These are phyloP conservation scores for Trypanosoma avium DNA, from an alignment of 208 protist species.

Conservation along the genomic window DNA sequence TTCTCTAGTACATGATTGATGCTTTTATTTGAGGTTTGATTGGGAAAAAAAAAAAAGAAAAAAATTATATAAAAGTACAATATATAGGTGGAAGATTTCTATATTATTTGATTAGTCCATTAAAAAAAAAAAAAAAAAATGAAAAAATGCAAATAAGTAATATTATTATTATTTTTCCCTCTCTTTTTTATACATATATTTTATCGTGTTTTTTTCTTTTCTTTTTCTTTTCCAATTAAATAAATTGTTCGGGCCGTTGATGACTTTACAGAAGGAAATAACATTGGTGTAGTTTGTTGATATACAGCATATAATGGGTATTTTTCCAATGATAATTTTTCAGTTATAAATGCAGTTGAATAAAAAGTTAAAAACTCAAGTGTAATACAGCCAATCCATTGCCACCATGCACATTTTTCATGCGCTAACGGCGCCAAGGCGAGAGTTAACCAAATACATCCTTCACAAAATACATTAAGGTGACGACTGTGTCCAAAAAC, in stretches of 20 bases:
- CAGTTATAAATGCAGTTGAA: constrained; percentile 61
- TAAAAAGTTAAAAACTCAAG: constrained; percentile 44
- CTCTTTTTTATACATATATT: too few species aligned
- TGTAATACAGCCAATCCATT: constrained; percentile 40
- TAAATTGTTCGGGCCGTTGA: constrained; percentile 38
- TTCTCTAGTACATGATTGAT: too few species aligned
- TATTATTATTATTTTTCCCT: too few species aligned
- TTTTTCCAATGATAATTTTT: constrained; percentile 49
- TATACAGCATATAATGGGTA: constrained; percentile 73
- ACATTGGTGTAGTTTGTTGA: constrained; percentile 71
- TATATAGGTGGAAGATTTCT: too few species aligned
- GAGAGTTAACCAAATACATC: constrained; percentile 56
- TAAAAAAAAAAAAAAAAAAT: too few species aligned
- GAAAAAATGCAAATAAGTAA: too few species aligned
- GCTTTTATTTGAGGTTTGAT: too few species aligned
- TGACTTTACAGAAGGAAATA: constrained; percentile 59
- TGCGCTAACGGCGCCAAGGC: constrained; percentile 36
- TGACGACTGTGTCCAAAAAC: constrained; percentile 77
- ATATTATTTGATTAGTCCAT: too few species aligned
- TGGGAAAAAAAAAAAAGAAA: too few species aligned
- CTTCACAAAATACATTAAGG: constrained; percentile 76
- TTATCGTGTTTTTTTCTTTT: background rate
- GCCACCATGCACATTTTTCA: constrained; percentile 35
- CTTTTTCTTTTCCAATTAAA: constrained; percentile 12
- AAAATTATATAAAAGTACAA: too few species aligned